These are phyloP conservation scores for Neurospora sp. DNA, from an alignment of 2,329 filamentous ascomycete genomes.

Conservation along the genomic window DNA sequence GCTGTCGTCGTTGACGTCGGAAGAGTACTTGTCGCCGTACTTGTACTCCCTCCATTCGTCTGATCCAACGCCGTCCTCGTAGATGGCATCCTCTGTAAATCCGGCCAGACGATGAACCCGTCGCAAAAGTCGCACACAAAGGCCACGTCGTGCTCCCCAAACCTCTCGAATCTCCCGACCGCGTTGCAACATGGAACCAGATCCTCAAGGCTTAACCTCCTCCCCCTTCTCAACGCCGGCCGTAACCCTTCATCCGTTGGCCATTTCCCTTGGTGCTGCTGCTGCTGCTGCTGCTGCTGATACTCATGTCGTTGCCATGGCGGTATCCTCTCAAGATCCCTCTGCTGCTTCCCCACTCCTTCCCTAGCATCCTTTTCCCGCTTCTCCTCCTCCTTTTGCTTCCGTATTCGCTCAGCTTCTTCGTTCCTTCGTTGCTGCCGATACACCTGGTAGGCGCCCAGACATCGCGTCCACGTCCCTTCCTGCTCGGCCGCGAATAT, in stretches of 20 bases:
- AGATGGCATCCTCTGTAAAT: slow-evolving; percentile 42
- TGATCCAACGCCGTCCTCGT: slow-evolving; percentile 26
- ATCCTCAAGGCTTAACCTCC: slow-evolving; percentile 31
- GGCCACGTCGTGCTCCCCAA: slow-evolving; percentile 43
- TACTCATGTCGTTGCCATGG: slow-evolving; percentile 18
- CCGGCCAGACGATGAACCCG: slow-evolving; percentile 48
- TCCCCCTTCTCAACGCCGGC: slow-evolving; percentile 1
- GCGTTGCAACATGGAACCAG: slow-evolving; percentile 38
- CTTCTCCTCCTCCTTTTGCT: slow-evolving; percentile 18
- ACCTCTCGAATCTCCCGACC: slow-evolving; percentile 45
- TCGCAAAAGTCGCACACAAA: slow-evolving; percentile 55
- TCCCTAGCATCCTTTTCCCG: background rate
- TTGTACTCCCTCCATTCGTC: slow-evolving; percentile 5
- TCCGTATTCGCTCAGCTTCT: slow-evolving; percentile 25
- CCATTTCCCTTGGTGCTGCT: slow-evolving; percentile 7
- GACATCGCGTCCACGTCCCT: slow-evolving; percentile 31
- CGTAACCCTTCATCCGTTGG: slow-evolving; percentile 1
- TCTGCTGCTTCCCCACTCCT: slow-evolving; percentile 1
- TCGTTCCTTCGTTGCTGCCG: slow-evolving; percentile 34
- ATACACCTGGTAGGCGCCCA: slow-evolving; percentile 46
- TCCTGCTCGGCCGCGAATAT: slow-evolving; percentile 44
- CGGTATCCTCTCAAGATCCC: slow-evolving; percentile 16
- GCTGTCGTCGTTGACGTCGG: background rate
- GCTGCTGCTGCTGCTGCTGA: slow-evolving; percentile 10
- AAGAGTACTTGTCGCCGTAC: slow-evolving; percentile 8